These are phyloP conservation scores for Fusarium kyushuense DNA, from an alignment of 2,329 filamentous ascomycete genomes.

Conservation along the genomic window DNA sequence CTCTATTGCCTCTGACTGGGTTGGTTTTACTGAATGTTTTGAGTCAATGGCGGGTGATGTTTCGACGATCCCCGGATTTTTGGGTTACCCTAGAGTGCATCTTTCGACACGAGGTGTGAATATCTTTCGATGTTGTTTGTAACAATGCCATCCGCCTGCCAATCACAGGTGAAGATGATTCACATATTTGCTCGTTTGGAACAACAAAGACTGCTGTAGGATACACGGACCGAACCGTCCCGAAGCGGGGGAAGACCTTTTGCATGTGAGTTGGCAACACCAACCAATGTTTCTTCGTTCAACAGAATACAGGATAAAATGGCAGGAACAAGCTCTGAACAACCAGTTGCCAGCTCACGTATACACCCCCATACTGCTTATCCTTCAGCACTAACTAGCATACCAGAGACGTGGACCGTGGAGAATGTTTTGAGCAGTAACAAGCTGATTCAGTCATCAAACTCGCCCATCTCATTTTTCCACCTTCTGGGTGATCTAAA, in stretches of 20 bases:
- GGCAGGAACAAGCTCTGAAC: slow-evolving; percentile 2
- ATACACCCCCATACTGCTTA: background rate
- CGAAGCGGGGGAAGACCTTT: slow-evolving; percentile 21
- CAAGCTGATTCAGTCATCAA: slow-evolving; percentile 68
- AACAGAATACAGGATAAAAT: slow-evolving; percentile 1
- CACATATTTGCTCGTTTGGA: slow-evolving; percentile 1
- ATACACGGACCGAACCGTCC: slow-evolving; percentile 20
- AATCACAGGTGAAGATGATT: slow-evolving; percentile 2
- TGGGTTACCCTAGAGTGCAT: background rate
- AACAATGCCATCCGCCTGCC: background rate
- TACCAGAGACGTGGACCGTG: slow-evolving; percentile 60
- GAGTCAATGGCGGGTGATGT: no score
- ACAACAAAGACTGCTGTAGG: background rate
- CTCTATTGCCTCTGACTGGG: background rate
- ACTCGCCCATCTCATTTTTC: slow-evolving; percentile 89
- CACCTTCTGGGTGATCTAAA: slow-evolving; percentile 93
- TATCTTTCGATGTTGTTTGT: background rate
- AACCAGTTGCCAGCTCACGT: slow-evolving; percentile 1
- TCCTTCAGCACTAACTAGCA: background rate
- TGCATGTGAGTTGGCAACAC: slow-evolving; percentile 5
- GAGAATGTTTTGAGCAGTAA: slow-evolving; percentile 70
- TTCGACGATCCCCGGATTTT: background rate
- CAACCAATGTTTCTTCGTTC: background rate
- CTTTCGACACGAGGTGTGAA: no score
- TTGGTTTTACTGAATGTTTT: background rate